Conservation (phyloP, 2,329 filamentous ascomycete species). For the Elsinoe fawcettii region DNA sequence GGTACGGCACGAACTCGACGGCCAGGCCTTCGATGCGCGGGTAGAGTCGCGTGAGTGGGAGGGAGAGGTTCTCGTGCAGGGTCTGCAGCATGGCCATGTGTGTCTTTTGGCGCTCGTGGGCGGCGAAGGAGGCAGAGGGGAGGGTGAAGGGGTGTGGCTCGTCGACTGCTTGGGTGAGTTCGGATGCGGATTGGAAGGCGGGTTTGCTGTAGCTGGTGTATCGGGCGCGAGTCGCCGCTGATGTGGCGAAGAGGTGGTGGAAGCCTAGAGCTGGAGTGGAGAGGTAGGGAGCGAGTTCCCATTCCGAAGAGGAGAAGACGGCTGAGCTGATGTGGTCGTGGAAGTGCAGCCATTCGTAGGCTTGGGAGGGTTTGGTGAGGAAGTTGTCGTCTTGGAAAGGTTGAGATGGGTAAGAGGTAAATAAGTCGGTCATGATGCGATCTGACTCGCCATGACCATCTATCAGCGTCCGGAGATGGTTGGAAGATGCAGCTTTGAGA, state of each 20-base stretch:
- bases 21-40: slow-evolving; percentile 70
- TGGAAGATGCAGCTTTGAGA: slow-evolving; percentile 63
- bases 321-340: slow-evolving; percentile 75
- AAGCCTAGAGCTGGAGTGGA: slow-evolving; percentile 82
- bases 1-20: slow-evolving; percentile 75
- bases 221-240: slow-evolving; percentile 41
- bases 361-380: slow-evolving; percentile 75
- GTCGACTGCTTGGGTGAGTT: slow-evolving; percentile 29
- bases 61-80: slow-evolving; percentile 63
- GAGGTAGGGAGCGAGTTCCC: slow-evolving; percentile 84
- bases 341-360: slow-evolving; percentile 94
- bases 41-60: slow-evolving; percentile 67
- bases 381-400: slow-evolving; percentile 90
- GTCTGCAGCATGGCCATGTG: slow-evolving; percentile 66
- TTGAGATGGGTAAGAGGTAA: slow-evolving; percentile 75
- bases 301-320: slow-evolving; percentile 78
- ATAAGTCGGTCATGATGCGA: slow-evolving; percentile 73
- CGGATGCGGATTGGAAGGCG: slow-evolving; percentile 39
- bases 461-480: slow-evolving; percentile 65
- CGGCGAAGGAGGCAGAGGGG: slow-evolving; percentile 70
- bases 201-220: slow-evolving; percentile 27
- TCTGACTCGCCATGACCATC: slow-evolving; percentile 73
- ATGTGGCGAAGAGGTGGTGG: slow-evolving; percentile 80
- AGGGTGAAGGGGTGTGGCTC: slow-evolving; percentile 64
- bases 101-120: slow-evolving; percentile 70